phyloP scores from a whole-genome alignment of 257 asterid species.

The Nicotiana noctiflora region DNA sequence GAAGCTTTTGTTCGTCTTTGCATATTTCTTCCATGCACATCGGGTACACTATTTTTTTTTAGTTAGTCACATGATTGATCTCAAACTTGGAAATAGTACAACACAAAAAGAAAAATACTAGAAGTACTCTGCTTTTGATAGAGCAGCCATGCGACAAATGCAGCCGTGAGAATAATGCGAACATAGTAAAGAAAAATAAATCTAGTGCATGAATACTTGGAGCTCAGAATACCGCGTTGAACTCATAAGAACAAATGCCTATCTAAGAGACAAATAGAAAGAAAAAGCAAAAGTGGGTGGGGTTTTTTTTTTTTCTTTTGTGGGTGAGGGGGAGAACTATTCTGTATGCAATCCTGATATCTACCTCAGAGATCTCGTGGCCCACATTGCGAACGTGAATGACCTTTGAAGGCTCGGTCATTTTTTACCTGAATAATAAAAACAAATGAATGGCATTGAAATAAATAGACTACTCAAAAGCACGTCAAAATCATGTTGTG shows the following conservation, averaged over 20 bases:
- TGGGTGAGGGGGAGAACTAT: too few relatives aligned
- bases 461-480: neutral
- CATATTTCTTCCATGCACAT: neutral
- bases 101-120: neutral
- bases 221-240: neutral
- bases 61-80: neutral
- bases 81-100: neutral
- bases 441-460: neutral
- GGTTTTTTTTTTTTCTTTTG: too few relatives aligned
- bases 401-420: slow-evolving; percentile 97
- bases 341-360: neutral
- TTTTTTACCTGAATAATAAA: slow-evolving; percentile 35
- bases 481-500: neutral
- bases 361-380: slow-evolving; percentile 93
- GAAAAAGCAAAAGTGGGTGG: neutral
- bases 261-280: neutral
- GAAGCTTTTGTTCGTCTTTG: neutral
- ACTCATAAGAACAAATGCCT: neutral
- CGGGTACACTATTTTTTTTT: neutral
- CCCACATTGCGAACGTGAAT: slow-evolving; percentile 98
- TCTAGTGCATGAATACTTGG: neutral
- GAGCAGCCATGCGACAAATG: neutral
- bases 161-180: neutral
- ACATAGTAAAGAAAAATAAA: neutral
- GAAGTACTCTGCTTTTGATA: neutral